A percentile compares a stretch with the other conserved stretches of the same genome.
phyloP scores from a whole-genome alignment of 2,329 filamentous ascomycete genomes.

The Cryoendolithus antarcticus region DNA sequence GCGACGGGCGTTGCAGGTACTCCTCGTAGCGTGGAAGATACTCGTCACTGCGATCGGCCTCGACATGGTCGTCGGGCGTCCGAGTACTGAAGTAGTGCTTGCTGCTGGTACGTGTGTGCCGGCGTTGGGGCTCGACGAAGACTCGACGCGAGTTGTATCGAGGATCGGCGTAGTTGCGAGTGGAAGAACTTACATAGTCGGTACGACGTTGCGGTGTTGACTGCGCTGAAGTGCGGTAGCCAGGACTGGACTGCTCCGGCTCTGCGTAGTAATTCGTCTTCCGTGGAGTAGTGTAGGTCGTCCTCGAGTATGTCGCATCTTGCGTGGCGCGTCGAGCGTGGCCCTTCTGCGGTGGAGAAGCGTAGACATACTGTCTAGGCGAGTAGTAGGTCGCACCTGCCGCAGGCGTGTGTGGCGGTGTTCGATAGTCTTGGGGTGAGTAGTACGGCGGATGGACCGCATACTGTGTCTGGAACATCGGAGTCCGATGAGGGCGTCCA shows the following conservation, averaged over 20 bases:
- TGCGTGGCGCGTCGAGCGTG: conserved; percentile 47
- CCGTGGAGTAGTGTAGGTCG: conserved; percentile 19
- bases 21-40: conserved; percentile 28
- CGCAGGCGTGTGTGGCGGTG: conserved; percentile 37
- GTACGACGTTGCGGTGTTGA: conserved; percentile 43
- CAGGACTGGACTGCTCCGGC: conserved; percentile 32
- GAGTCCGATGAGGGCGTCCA: conserved; percentile 22
- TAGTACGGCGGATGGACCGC: conserved; percentile 35
- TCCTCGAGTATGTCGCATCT: conserved; percentile 32
- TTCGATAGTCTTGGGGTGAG: conserved; percentile 36
- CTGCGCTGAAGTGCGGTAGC: conserved; percentile 32
- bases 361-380: conserved; percentile 37
- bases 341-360: conserved; percentile 33
- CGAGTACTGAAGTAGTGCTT: conserved; percentile 39
- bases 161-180: conserved; percentile 29
- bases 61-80: conserved; percentile 44
- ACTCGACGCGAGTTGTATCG: conserved; percentile 18
- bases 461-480: conserved; percentile 25
- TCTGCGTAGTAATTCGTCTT: conserved; percentile 11
- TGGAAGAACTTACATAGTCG: conserved; percentile 56
- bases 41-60: conserved; percentile 40
- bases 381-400: conserved; percentile 39
- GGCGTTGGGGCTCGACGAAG: conserved; percentile 8
- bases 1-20: conserved; percentile 32
- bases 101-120: conserved; percentile 24